Base-by-base conservation (phyloP, 306 rosid species). In the Rubus parviflorus region DNA sequence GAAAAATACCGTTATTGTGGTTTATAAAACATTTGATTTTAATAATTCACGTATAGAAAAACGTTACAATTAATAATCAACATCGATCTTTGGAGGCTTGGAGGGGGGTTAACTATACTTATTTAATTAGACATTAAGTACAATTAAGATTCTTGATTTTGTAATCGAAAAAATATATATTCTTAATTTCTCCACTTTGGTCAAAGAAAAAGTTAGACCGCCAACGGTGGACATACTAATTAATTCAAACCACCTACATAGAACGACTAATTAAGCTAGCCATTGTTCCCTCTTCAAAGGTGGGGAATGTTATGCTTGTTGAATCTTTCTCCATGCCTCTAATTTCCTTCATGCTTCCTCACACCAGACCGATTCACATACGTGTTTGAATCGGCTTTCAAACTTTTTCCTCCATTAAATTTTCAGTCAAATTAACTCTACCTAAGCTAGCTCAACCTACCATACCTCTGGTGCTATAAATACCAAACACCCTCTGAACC, bases 271-370 rank as follows among this genome's bases (percentile, higher is more conserved):
- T 25, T 25, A 30, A 25, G n/a, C 5, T 23, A 53, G 64, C 20
- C 48, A 48, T 4, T 13, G 9, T 73, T 14, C 66, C 67, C 20
- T 73, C 53, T 73, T 56, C 77, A 41, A 73, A 73, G 23, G 1
- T 70, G 53, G 71, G 53, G 71, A 67, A n/a, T 41, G 15, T 17
- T 35, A 40, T 7, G 14, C 14, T 30, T 0, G 49, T 41, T 74
- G 70, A 74, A 74, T 60, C 14, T 74, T 46, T 61, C 70, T 61
- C 47, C 78, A 11, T 46, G 9, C 57, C 58, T 4, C 30, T 25
- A 46, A 41, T 30, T 74, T 46, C 70, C 6, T 61, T 35, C 70
- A 1, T 61, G 70, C 58, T 74, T 74, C 78, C 70, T 74, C 78
- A 8, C 70, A 3, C 14, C 37, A 37, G 61, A 46, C 70, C 70